Evolutionary conservation across 495 filamentous ascomycete genomes (phyloP).

Genomic region (Letharia columbiana): DNA sequence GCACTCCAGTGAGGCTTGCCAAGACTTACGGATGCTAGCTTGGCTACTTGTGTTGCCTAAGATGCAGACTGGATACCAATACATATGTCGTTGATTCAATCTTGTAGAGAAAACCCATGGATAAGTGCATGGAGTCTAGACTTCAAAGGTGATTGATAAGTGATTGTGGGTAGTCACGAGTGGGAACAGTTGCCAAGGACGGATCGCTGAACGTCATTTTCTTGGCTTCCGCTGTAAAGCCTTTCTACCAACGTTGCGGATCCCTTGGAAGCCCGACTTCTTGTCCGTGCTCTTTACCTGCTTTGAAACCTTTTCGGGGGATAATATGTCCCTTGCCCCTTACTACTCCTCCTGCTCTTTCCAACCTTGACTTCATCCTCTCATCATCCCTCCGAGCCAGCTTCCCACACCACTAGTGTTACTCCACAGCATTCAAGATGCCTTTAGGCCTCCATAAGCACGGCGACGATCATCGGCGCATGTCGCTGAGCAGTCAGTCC

Average conservation of each 20-base stretch:
- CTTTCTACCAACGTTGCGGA: background rate
- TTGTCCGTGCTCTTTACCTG: background rate
- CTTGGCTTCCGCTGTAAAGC: background rate
- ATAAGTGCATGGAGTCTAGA: background rate
- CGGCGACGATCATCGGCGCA: conserved; percentile 29
- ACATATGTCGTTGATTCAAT: background rate
- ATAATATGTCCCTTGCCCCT: background rate
- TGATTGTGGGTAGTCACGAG: background rate
- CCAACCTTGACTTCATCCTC: background rate
- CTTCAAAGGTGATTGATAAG: background rate
- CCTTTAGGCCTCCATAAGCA: conserved; percentile 27
- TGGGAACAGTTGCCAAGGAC: background rate
- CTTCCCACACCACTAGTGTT: background rate
- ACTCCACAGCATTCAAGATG: conserved; percentile 21
- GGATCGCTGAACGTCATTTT: conserved; percentile 1
- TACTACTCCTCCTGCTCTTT: background rate
- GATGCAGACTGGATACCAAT: background rate
- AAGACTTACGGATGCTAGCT: background rate
- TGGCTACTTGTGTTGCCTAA: no score
- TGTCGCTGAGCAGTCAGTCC: conserved; percentile 32
- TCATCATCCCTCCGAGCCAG: background rate
- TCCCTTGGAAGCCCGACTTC: background rate
- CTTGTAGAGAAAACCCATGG: background rate
- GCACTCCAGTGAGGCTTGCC: background rate
- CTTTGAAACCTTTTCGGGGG: background rate